Evolutionary conservation across 2,329 filamentous ascomycete genomes (phyloP), one percentile per base, ranked within the genome.

Genomic region (Fusarium ramigenum): DNA sequence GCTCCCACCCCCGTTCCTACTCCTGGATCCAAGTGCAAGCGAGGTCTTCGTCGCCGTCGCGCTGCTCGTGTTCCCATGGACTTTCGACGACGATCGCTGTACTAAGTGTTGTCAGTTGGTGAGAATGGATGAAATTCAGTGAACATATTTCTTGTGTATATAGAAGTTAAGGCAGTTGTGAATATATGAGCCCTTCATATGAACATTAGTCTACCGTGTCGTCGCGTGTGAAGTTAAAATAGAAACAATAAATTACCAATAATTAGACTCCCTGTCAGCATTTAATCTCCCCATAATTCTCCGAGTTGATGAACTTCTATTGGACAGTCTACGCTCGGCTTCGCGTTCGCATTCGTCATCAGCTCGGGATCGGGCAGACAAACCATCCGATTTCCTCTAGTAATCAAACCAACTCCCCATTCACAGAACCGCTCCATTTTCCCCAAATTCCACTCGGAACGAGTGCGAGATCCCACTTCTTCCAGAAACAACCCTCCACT

Each of bases 1-100:
- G 18, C 67, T 32, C 69, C 69, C 5, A 70, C 69, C 1, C 59
- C 69, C 15, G 54, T 73, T 46, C 11, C 65, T 19, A 65, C 50
- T 6, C 59, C 66, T 23, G 49, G 37, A 10, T 21, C 34, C 30
- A 72, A 72, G 54, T 65, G 30, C 57, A 73, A 71, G 61, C 47
- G 66, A 23, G 23, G 52, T 16, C 9, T 62, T 23, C 49, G 43
- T 19, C 49, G 40, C 9, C 56, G 70, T 21, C 57, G 66, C 25
- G 70, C 56, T 15, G 21, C 47, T 46, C 70, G 70, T 18, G 23
- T 53, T 23, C 60, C 63, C 8, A 60, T 69, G 36, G 47, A 73
- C 52, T 57, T 73, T 34, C 66, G 70, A 53, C 65, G 69, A 59
- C 62, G 60, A 63, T 73, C 70, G 16, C 18, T 57, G 1, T 63